A percentile compares a stretch with the other conserved stretches of the same genome.
These are phyloP conservation scores for Panus rudis DNA, from an alignment of 768 basidiomycete genomes.

Conservation along the genomic window DNA sequence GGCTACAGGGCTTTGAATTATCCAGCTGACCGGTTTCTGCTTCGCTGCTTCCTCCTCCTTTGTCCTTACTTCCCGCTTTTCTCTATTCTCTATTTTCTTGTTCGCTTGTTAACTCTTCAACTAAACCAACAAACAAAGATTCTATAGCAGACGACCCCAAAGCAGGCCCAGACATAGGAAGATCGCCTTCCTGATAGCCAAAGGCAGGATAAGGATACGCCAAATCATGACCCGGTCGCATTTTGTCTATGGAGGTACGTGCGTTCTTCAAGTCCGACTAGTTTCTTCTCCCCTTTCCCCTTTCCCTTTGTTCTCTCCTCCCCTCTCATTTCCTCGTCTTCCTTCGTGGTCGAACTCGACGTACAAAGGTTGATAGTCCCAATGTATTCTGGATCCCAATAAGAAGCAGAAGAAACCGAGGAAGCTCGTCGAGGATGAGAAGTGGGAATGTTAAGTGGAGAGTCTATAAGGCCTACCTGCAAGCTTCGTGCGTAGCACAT, in stretches of 20 bases:
- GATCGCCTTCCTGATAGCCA: constrained; percentile 85
- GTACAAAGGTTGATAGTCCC: too few relatives aligned
- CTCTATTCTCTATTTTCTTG: too few relatives aligned
- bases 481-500: constrained; percentile 50
- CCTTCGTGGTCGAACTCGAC: too few relatives aligned
- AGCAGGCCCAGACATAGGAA: constrained; percentile 80
- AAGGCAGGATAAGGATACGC: constrained; percentile 55
- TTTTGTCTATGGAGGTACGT: constrained; percentile 59
- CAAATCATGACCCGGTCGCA: constrained; percentile 49
- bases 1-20: too few relatives aligned
- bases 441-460: constrained; percentile 80
- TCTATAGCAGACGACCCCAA: constrained; percentile 44
- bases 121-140: constrained; percentile 5
- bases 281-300: too few relatives aligned
- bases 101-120: too few relatives aligned
- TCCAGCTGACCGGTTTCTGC: too few relatives aligned
- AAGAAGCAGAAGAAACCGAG: constrained; percentile 52
- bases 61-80: too few relatives aligned
- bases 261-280: too few relatives aligned
- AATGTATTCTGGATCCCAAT: constrained; percentile 20
- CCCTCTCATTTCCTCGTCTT: too few relatives aligned
- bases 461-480: constrained; percentile 55
- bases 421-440: constrained; percentile 76
- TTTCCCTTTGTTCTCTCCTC: too few relatives aligned
- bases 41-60: too few relatives aligned